These are phyloP conservation scores for Panaeolus cyanescens DNA, from an alignment of 768 basidiomycete genomes.

Conservation along the genomic window DNA sequence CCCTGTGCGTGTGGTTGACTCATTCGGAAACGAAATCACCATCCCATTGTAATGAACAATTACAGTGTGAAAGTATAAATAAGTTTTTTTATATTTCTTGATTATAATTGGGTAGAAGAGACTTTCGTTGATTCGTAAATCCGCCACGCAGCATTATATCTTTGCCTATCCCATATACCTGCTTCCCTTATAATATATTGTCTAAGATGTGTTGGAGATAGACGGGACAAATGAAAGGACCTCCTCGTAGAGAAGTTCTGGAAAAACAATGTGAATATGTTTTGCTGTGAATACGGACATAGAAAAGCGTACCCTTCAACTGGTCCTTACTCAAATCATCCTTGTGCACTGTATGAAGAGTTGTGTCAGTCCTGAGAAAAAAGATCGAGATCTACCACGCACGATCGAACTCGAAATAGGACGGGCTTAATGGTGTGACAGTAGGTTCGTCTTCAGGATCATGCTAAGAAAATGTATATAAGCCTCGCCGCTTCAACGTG, in stretches of 20 bases:
- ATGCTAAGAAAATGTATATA: slow-evolving; percentile 45
- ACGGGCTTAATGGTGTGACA: slow-evolving; percentile 76
- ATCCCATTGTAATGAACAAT: not conserved
- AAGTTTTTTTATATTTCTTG: not conserved
- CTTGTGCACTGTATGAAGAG: slow-evolving; percentile 52
- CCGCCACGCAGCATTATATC: not conserved
- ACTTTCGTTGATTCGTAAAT: not conserved
- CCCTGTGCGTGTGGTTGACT: not conserved
- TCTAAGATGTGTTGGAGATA: too few species aligned
- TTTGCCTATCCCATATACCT: not conserved
- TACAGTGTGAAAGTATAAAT: not conserved
- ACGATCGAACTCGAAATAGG: slow-evolving; percentile 92
- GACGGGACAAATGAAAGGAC: slow-evolving; percentile 74
- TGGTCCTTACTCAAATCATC: slow-evolving; percentile 77
- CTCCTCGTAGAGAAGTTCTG: slow-evolving; percentile 79
- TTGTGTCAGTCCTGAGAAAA: slow-evolving; percentile 7
- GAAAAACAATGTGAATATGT: slow-evolving; percentile 11
- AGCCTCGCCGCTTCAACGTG: slow-evolving; percentile 1
- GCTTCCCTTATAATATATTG: not conserved
- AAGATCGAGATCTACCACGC: slow-evolving; percentile 25
- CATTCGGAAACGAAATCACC: not conserved
- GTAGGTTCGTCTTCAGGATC: slow-evolving; percentile 90
- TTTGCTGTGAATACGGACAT: not conserved
- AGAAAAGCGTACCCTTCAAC: slow-evolving; percentile 51
- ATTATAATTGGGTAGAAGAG: not conserved